Conservation (phyloP, 495 filamentous ascomycete genomes). For the Xylaria curta region DNA sequence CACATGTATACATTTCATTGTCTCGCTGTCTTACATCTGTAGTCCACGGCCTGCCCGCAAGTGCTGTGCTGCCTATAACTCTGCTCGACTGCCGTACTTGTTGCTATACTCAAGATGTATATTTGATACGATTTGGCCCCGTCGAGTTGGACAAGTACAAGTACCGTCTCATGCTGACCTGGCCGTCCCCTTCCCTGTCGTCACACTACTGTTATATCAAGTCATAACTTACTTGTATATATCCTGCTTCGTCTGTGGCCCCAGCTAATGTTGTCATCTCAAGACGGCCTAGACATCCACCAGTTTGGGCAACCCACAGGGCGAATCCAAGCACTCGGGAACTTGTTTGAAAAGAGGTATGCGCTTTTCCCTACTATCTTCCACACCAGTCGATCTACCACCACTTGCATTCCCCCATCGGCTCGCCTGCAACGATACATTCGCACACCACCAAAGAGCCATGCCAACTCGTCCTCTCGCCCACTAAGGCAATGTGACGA, state of each 20-base stretch:
- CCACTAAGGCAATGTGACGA: conserved; percentile 41
- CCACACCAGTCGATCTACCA: conserved; percentile 29
- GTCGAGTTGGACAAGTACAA: conserved; percentile 6
- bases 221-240: conserved; percentile 18
- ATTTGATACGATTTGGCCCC: conserved; percentile 7
- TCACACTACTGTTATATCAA: conserved; percentile 21
- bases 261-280: conserved; percentile 32
- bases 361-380: conserved; percentile 31
- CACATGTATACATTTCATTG: conserved; percentile 27
- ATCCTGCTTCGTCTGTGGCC: conserved; percentile 20
- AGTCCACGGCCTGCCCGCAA: conserved; percentile 38
- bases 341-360: conserved; percentile 40
- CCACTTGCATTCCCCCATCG: conserved; percentile 38
- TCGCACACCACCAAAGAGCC: conserved; percentile 38
- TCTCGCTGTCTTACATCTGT: conserved; percentile 37
- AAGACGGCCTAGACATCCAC: conserved; percentile 37
- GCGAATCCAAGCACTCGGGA: conserved; percentile 44
- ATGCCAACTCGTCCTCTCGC: conserved; percentile 38
- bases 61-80: conserved; percentile 17
- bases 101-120: conserved; percentile 9
- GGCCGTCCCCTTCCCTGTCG: conserved; percentile 12
- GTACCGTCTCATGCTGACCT: conserved; percentile 17
- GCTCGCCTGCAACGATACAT: conserved; percentile 46
- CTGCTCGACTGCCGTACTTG: conserved; percentile 4
- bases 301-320: conserved; percentile 39